Evolutionary conservation across 2,329 filamentous ascomycete species (phyloP).

Genomic region (Colletotrichum sp.): DNA sequence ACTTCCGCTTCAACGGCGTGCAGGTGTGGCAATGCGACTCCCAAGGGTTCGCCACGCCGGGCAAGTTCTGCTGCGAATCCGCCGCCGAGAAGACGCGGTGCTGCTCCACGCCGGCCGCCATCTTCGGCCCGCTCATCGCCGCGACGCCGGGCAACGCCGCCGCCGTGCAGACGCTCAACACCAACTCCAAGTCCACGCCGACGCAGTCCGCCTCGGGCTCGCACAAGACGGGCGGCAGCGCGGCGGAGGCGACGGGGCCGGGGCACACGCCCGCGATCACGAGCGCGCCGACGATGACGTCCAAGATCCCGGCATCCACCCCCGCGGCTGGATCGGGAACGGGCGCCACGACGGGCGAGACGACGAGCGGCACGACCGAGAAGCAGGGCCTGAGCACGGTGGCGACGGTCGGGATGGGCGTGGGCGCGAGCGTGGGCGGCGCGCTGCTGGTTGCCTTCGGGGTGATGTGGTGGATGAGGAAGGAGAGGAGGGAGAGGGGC

Average conservation of each 20-base stretch:
- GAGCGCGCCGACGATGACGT: not conserved
- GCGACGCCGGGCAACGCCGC: constrained; percentile 11
- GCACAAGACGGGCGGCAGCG: not conserved
- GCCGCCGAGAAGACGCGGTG: constrained; percentile 17
- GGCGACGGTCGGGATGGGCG: constrained; percentile 7
- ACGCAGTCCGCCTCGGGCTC: not conserved
- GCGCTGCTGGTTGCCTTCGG: constrained; percentile 9
- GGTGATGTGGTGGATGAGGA: constrained; percentile 12
- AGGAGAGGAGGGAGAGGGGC: not conserved
- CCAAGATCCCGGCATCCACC: not conserved
- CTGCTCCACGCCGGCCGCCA: constrained; percentile 2
- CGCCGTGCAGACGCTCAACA: constrained; percentile 8
- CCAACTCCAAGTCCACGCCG: not conserved
- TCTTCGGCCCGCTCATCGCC: constrained; percentile 15
- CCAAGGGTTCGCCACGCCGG: constrained; percentile 1
- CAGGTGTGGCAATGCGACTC: constrained; percentile 17
- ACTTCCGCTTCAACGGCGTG: constrained; percentile 18
- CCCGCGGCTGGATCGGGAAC: not conserved
- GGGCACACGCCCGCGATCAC: not conserved
- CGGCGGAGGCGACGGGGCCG: not conserved
- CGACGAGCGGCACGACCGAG: not conserved
- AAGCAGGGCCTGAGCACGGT: not conserved
- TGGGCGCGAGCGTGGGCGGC: constrained; percentile 9
- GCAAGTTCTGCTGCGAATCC: constrained; percentile 20
- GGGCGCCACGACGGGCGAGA: not conserved